These are phyloP conservation scores for Fusarium sp. DNA, from an alignment of 2,329 filamentous ascomycete species.

Conservation along the genomic window DNA sequence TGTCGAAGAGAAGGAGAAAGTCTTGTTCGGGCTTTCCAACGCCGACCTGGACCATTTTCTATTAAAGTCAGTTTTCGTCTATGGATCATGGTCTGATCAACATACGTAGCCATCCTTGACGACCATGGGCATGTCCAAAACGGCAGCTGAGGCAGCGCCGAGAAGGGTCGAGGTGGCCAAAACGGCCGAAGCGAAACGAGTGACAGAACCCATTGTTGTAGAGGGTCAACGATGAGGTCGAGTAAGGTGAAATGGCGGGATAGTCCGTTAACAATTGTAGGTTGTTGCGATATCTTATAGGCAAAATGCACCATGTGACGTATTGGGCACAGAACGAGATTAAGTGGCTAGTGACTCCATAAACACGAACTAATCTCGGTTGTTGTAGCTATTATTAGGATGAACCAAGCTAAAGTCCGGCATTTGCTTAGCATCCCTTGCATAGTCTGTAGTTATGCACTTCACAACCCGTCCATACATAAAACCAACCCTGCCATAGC, in stretches of 20 bases:
- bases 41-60: slow-evolving; percentile 16
- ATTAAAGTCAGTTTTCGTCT: background rate
- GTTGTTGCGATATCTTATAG: background rate
- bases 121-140: slow-evolving; percentile 14
- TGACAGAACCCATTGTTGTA: background rate
- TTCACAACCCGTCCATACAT: background rate
- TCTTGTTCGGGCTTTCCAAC: slow-evolving; percentile 43
- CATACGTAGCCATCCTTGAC: slow-evolving; percentile 20
- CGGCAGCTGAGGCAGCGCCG: slow-evolving; percentile 9
- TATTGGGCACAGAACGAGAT: background rate
- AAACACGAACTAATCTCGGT: slow-evolving; percentile 22
- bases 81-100: fast-evolving
- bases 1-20: slow-evolving; percentile 47
- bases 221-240: background rate
- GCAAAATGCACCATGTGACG: background rate
- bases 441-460: background rate
- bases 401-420: background rate
- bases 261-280: background rate
- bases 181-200: slow-evolving; percentile 6
- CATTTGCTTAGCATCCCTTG: background rate
- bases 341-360: background rate
- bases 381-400: background rate
- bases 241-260: background rate
- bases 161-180: background rate
- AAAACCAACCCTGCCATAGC: background rate